A percentile compares a stretch with the other conserved stretches of the same genome.
Conservation (phyloP, 345 rosid genomes). For the Trapa incisa region DNA sequence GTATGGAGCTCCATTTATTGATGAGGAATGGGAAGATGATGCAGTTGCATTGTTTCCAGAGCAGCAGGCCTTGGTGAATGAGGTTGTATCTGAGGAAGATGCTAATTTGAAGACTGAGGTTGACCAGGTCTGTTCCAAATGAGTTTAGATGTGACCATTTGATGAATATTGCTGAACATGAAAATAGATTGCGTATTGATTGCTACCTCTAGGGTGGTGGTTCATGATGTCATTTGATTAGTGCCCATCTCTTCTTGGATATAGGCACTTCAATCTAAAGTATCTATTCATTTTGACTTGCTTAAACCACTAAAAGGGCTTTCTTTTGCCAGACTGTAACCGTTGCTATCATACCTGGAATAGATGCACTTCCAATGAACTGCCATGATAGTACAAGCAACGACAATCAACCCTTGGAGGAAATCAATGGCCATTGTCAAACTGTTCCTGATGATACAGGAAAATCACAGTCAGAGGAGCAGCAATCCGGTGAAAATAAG, state of each 20-base stretch:
- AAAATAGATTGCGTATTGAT: background rate
- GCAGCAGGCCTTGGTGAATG: conserved; percentile 29
- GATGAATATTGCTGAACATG: background rate
- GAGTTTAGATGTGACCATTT: background rate
- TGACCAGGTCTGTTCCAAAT: conserved; percentile 42
- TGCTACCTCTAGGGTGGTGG: background rate
- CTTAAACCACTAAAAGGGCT: background rate
- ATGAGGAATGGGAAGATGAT: conserved; percentile 91
- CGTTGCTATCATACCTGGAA: conserved; percentile 23
- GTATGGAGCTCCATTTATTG: conserved; percentile 91
- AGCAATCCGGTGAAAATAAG: conserved; percentile 21
- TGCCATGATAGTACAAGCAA: conserved; percentile 48
- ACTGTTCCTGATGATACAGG: conserved; percentile 28
- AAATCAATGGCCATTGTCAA: conserved; percentile 31
- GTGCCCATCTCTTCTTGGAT: background rate
- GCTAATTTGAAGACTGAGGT: conserved; percentile 36
- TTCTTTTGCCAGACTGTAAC: conserved; percentile 28
- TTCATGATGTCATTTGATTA: background rate
- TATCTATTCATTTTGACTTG: background rate
- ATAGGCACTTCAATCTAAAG: background rate
- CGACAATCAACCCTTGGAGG: conserved; percentile 24
- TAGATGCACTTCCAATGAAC: conserved; percentile 28
- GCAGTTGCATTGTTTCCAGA: conserved; percentile 35
- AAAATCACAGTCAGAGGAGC: conserved; percentile 15
- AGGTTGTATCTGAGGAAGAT: conserved; percentile 30